Conservation (phyloP, 1,284 basidiomycete species). For the Austroboletus rostrupii region DNA sequence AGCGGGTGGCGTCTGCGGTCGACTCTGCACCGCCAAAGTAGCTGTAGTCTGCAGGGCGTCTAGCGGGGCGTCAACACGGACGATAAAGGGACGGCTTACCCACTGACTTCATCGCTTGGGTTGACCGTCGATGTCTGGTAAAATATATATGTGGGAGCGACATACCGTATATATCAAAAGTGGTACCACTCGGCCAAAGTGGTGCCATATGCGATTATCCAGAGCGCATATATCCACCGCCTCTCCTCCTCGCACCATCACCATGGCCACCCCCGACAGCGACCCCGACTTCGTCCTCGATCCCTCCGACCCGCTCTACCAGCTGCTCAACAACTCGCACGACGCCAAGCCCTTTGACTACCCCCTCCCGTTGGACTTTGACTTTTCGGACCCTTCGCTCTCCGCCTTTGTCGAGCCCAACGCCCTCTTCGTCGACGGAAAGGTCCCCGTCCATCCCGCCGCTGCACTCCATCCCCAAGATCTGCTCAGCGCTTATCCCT, state of each 20-base stretch:
- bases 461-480: constrained; percentile 26
- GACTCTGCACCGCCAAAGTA: constrained; percentile 79
- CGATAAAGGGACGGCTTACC: constrained; percentile 16
- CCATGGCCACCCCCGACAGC: constrained; percentile 18
- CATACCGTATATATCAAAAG: constrained; percentile 23
- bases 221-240: background rate
- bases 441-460: constrained; percentile 15
- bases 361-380: constrained; percentile 43
- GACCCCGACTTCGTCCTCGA: constrained; percentile 34
- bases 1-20: constrained; percentile 49
- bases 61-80: background rate
- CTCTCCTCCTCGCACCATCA: constrained; percentile 1
- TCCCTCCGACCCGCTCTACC: constrained; percentile 50
- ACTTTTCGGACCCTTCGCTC: constrained; percentile 39
- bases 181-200: constrained; percentile 23
- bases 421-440: constrained; percentile 47
- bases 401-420: constrained; percentile 59
- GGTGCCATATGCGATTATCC: constrained; percentile 18
- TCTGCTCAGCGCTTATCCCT: constrained; percentile 35
- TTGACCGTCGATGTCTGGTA: background rate
- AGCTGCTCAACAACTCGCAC: constrained; percentile 44
- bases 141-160: constrained; percentile 21
- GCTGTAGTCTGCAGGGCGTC: constrained; percentile 54
- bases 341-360: constrained; percentile 45
- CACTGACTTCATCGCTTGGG: constrained; percentile 15